Conservation (phyloP, 768 basidiomycete species). For the Plicaturopsis crispa region DNA sequence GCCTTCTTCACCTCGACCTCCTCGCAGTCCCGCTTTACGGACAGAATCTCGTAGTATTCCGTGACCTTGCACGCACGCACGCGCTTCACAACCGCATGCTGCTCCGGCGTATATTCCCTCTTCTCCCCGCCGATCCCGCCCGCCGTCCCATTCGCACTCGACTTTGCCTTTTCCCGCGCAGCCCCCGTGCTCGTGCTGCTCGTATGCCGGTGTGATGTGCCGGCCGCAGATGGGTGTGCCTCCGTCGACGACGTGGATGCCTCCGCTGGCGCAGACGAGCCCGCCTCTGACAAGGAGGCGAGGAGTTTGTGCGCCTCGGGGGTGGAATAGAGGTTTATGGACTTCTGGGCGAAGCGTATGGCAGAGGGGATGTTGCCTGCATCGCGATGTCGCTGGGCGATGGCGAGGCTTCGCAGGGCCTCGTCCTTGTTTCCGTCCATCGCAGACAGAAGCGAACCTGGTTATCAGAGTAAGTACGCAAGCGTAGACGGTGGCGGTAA, state of each 20-base stretch:
- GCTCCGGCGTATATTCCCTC: slow-evolving; percentile 83
- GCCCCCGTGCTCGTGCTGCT: too few relatives aligned
- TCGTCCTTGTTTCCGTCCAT: slow-evolving; percentile 93
- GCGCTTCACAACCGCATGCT: slow-evolving; percentile 75
- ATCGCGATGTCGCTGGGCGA: slow-evolving; percentile 70
- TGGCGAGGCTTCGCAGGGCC: slow-evolving; percentile 71
- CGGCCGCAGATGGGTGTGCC: slow-evolving; percentile 67
- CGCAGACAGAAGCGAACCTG: too few relatives aligned
- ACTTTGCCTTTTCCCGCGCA: slow-evolving; percentile 17
- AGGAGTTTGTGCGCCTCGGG: slow-evolving; percentile 67
- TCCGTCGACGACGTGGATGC: slow-evolving; percentile 45
- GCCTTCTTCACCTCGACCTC: slow-evolving; percentile 88
- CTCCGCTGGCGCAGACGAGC: slow-evolving; percentile 23
- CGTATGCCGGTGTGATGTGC: slow-evolving; percentile 55
- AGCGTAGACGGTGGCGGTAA: too few relatives aligned
- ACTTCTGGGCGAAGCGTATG: slow-evolving; percentile 86
- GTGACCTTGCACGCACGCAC: slow-evolving; percentile 81
- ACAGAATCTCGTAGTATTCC: slow-evolving; percentile 90
- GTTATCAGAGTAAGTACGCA: too few relatives aligned
- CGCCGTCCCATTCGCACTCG: slow-evolving; percentile 38
- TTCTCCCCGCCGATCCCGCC: slow-evolving; percentile 65
- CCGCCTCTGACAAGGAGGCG: slow-evolving; percentile 44
- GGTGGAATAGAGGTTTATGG: slow-evolving; percentile 73
- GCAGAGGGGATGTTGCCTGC: slow-evolving; percentile 70
- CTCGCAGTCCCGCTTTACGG: slow-evolving; percentile 71